phyloP scores from a whole-genome alignment of 805 yeast species.

The Wickerhamomyces ciferrii region DNA sequence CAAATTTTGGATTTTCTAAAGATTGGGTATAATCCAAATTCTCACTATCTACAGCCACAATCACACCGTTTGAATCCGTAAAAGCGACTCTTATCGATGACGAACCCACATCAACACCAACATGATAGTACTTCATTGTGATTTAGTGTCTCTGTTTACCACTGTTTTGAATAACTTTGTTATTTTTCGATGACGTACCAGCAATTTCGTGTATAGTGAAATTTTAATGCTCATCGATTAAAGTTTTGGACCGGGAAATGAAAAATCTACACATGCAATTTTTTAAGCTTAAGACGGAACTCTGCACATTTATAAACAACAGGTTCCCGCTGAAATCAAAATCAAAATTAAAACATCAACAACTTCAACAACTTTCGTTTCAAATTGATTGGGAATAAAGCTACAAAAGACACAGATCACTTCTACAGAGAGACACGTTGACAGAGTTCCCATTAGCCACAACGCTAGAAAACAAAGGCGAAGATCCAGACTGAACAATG shows the following conservation, averaged over 20 bases:
- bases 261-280: neutral
- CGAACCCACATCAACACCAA: slow-evolving; percentile 49
- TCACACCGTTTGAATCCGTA: slow-evolving; percentile 13
- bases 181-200: neutral
- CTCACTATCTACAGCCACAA: slow-evolving; percentile 7
- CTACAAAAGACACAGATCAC: too few relatives aligned
- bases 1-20: slow-evolving; percentile 14
- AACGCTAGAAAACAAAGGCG: neutral
- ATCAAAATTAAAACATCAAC: neutral
- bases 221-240: neutral
- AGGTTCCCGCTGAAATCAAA: neutral
- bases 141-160: too few relatives aligned
- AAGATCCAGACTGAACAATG: neutral
- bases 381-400: too few relatives aligned
- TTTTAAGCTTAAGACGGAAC: neutral
- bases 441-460: too few relatives aligned
- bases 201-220: too few relatives aligned
- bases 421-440: too few relatives aligned
- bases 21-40: slow-evolving; percentile 20
- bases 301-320: neutral
- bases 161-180: neutral
- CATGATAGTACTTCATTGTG: neutral
- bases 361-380: too few relatives aligned
- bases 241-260: neutral
- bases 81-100: slow-evolving; percentile 40